These are phyloP conservation scores for Cardamine occulta DNA, from an alignment of 345 rosid genomes.

Conservation along the genomic window DNA sequence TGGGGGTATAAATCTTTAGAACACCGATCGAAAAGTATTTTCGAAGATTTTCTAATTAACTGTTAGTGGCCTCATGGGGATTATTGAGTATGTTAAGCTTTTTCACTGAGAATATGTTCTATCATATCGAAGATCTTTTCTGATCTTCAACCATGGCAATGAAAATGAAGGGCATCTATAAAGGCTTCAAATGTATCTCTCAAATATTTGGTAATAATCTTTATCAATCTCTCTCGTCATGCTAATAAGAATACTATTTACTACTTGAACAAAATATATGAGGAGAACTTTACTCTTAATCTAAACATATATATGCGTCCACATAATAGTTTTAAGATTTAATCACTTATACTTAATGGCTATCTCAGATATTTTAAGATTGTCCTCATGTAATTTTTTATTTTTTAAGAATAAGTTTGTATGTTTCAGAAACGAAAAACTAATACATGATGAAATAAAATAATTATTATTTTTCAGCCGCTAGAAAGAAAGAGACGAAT, in stretches of 20 bases:
- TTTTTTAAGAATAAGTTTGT: conserved; percentile 2
- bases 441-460: background rate
- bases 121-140: too few relatives aligned
- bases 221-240: background rate
- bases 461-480: conserved; percentile 11
- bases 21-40: background rate
- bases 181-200: conserved; percentile 83
- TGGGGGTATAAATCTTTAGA: too few relatives aligned
- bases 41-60: background rate
- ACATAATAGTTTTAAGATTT: background rate
- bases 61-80: too few relatives aligned
- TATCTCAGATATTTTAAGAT: background rate
- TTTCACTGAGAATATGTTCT: too few relatives aligned
- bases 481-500: conserved; percentile 67
- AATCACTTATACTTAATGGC: background rate
- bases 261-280: background rate
- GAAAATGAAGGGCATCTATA: conserved; percentile 84
- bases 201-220: conserved; percentile 73
- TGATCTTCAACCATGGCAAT: conserved; percentile 56
- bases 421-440: background rate
- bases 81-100: too few relatives aligned
- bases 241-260: background rate
- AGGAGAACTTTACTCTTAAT: background rate
- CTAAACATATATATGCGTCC: background rate
- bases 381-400: background rate